Conservation (phyloP, 1,139 yeast species). For the Suhomyces maxii region DNA sequence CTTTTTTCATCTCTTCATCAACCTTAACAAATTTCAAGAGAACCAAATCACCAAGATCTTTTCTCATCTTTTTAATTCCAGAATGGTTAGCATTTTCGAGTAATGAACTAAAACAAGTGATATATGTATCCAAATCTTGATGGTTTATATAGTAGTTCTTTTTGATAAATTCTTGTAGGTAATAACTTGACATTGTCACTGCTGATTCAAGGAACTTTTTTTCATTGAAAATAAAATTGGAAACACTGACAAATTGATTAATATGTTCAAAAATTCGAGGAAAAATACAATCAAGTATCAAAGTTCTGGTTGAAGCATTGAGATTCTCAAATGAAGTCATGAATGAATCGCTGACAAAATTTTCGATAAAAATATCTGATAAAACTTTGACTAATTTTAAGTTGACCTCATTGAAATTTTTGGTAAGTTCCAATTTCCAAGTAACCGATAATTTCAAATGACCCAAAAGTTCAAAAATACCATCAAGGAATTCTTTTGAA, state of each 20-base stretch:
- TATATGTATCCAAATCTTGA: conserved; percentile 26
- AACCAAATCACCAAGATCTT: conserved; percentile 31
- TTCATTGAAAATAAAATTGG: conserved; percentile 40
- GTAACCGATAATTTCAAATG: conserved; percentile 30
- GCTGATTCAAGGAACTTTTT: conserved; percentile 31
- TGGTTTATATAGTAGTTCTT: conserved; percentile 25
- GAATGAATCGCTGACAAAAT: conserved; percentile 21
- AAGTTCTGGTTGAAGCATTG: conserved; percentile 25
- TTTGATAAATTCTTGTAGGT: conserved; percentile 19
- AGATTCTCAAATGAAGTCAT: conserved; percentile 21
- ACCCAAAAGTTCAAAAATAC: conserved; percentile 40
- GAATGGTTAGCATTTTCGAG: conserved; percentile 26
- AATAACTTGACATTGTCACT: conserved; percentile 22
- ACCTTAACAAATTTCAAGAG: conserved; percentile 23
- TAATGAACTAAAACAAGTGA: conserved; percentile 34
- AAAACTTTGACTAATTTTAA: conserved; percentile 26
- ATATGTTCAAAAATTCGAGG: conserved; percentile 41
- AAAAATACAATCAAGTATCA: conserved; percentile 37
- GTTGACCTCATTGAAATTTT: conserved; percentile 24
- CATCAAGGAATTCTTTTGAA: conserved; percentile 40
- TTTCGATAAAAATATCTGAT: conserved; percentile 35
- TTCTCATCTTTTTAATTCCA: conserved; percentile 21
- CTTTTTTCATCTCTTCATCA: conserved; percentile 3
- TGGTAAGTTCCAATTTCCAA: conserved; percentile 23
- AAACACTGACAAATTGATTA: conserved; percentile 33